Evolutionary conservation across 2,329 filamentous ascomycete genomes (phyloP).

Genomic region (Zymoseptoria passerinii): DNA sequence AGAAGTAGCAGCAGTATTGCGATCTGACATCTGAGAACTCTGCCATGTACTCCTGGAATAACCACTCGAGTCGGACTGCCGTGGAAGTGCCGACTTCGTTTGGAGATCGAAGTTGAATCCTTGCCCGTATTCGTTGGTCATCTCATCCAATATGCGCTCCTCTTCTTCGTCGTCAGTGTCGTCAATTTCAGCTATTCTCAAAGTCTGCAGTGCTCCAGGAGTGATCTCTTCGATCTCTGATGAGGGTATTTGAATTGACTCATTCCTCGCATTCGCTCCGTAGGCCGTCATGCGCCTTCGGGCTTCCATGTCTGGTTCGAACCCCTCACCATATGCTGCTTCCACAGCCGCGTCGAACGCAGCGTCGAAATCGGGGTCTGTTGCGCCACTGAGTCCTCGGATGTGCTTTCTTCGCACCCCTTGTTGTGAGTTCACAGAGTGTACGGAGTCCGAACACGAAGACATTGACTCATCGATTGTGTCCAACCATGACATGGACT

Average conservation of each 20-base stretch:
- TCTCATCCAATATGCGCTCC: conserved; percentile 63
- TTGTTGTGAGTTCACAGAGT: conserved; percentile 63
- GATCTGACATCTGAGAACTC: conserved; percentile 53
- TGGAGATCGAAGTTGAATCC: conserved; percentile 69
- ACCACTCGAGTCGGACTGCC: conserved; percentile 74
- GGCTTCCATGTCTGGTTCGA: conserved; percentile 59
- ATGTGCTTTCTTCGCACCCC: conserved; percentile 62
- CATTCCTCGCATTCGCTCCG: conserved; percentile 11
- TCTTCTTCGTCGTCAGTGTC: conserved; percentile 38
- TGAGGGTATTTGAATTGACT: conserved; percentile 18
- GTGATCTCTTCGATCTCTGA: conserved; percentile 21
- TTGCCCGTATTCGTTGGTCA: conserved; percentile 70
- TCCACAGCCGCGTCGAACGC: conserved; percentile 93
- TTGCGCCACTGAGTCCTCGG: conserved; percentile 59
- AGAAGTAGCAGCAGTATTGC: conserved; percentile 58
- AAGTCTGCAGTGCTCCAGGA: conserved; percentile 8
- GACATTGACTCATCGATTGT: conserved; percentile 75
- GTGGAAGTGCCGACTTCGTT: conserved; percentile 59
- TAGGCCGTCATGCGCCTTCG: conserved; percentile 26
- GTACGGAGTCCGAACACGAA: conserved; percentile 66
- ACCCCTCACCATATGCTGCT: conserved; percentile 87
- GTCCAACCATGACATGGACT: conserved; percentile 36
- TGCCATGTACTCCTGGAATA: conserved; percentile 73
- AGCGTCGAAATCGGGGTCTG: conserved; percentile 86
- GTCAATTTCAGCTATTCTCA: conserved; percentile 1